Base-by-base conservation (phyloP, 78 protist genomes). In the Dictyostelium intermedium region DNA sequence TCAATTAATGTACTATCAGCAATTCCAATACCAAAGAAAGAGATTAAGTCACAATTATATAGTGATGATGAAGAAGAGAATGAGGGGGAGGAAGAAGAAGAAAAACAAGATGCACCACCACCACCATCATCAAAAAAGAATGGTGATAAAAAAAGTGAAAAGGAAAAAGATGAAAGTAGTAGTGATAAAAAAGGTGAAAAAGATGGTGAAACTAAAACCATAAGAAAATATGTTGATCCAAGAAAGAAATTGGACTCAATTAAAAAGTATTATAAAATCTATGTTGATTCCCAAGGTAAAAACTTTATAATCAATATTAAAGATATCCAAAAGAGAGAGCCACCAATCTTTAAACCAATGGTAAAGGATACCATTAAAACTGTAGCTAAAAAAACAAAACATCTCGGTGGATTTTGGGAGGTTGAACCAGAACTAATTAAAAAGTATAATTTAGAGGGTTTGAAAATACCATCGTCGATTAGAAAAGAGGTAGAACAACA, bases 321-420 rank as follows among this genome's bases (percentile, higher is more conserved):
- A 35, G 94, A 89, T 89, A 89, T 89, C 14, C 72, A 69, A 35
- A 89, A 85, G 53, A 89, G 94, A 50, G 83, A 79, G 1, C 94
- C 94, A 47, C 94, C 94, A 32, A 77, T 89, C 32, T 80, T 63
- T 35, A 89, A 89, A 89, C 94, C 85, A 80, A 80, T 89, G 82
- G 84, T 89, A 4, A 89, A 89, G 18, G 94, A 89, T 69, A 80
- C 87, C 10, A 89, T 89, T 50, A 89, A 80, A 69, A 63, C 50
- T 11, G 77, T 89, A 16, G 50, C 94, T 6, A 89, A 89, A 53
- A 78, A 45, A 47, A 69, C 94, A 4, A 89, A 89, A 69, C 80
- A 80, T n/a, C 32, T 82, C 18, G 86, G 76, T 20, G 94, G 94
- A 11, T 89, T 69, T 43, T 89, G 94, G 94, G 76, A 79, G 20